Conservation (phyloP, 2,329 filamentous ascomycete genomes). For the Pseudogymnoascus sp. region DNA sequence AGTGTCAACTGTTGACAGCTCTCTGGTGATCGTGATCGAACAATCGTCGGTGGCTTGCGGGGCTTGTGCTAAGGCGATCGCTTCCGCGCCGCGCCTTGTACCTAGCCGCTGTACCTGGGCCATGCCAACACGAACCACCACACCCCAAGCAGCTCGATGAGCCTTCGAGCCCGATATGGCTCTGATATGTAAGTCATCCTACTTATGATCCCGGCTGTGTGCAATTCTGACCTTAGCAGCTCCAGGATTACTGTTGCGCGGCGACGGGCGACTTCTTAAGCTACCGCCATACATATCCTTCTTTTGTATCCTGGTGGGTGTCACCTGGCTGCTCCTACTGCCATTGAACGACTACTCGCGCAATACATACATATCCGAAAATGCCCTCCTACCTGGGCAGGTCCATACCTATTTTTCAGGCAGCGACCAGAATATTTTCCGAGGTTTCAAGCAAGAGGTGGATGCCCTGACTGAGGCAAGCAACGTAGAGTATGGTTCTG, state of each 20-base stretch:
- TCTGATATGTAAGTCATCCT: slow-evolving; percentile 10
- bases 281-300: slow-evolving; percentile 82
- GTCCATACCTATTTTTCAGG: slow-evolving; percentile 97
- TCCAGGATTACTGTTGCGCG: slow-evolving; percentile 62
- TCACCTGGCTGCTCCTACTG: slow-evolving; percentile 83
- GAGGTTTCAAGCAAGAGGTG: slow-evolving; percentile 82
- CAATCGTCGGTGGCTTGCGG: slow-evolving; percentile 5
- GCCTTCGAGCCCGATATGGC: slow-evolving; percentile 11
- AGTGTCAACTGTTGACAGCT: not conserved
- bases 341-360: slow-evolving; percentile 88
- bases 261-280: slow-evolving; percentile 74
- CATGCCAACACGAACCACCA: not conserved
- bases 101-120: not conserved
- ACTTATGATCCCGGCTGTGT: not conserved
- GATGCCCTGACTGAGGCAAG: slow-evolving; percentile 49
- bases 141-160: not conserved
- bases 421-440: slow-evolving; percentile 90
- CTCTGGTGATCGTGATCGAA: not conserved
- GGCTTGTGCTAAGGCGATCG: not conserved
- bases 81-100: not conserved
- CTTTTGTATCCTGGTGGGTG: slow-evolving; percentile 74
- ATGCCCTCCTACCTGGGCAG: slow-evolving; percentile 88
- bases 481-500: slow-evolving; percentile 44
- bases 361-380: slow-evolving; percentile 93
- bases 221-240: slow-evolving; percentile 25